These are phyloP conservation scores for Tilletia walkeri DNA, from an alignment of 1,284 basidiomycete genomes.

Conservation along the genomic window DNA sequence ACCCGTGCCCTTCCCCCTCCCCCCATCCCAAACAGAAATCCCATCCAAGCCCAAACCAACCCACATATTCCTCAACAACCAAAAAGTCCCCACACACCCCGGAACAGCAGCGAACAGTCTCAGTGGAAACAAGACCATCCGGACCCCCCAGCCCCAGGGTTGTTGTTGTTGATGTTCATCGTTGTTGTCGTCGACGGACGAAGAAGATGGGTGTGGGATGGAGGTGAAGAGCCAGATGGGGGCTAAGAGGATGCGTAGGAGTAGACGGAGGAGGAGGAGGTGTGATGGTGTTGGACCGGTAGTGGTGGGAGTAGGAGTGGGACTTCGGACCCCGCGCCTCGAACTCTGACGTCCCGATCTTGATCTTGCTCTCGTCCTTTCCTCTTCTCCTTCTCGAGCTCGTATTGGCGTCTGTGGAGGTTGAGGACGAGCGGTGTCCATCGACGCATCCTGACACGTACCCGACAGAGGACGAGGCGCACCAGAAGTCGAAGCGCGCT, in stretches of 20 bases:
- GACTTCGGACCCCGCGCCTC: too few relatives aligned
- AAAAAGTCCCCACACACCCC: conserved; percentile 48
- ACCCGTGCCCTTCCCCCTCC: background rate
- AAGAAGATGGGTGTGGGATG: background rate
- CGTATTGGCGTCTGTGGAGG: too few relatives aligned
- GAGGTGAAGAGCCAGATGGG: conserved; percentile 15
- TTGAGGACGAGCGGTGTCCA: too few relatives aligned
- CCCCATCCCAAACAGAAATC: conserved; percentile 11
- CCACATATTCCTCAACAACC: conserved; percentile 36
- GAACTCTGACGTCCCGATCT: too few relatives aligned
- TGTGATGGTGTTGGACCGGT: too few relatives aligned
- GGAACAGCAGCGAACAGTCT: conserved; percentile 52
- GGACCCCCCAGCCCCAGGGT: conserved; percentile 7
- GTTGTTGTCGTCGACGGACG: background rate
- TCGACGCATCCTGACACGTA: too few relatives aligned
- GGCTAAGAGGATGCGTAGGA: conserved; percentile 3
- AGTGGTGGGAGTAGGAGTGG: too few relatives aligned
- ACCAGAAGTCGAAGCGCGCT: too few relatives aligned
- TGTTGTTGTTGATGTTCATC: background rate
- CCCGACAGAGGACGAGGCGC: too few relatives aligned
- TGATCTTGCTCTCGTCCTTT: too few relatives aligned
- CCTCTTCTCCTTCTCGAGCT: too few relatives aligned
- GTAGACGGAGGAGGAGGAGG: background rate
- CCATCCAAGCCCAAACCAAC: conserved; percentile 17
- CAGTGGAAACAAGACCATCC: conserved; percentile 41